Evolutionary conservation across 805 yeast genomes (phyloP), one percentile per base, ranked within the genome.

Genomic region (Wickerhamiella kazuoi): DNA sequence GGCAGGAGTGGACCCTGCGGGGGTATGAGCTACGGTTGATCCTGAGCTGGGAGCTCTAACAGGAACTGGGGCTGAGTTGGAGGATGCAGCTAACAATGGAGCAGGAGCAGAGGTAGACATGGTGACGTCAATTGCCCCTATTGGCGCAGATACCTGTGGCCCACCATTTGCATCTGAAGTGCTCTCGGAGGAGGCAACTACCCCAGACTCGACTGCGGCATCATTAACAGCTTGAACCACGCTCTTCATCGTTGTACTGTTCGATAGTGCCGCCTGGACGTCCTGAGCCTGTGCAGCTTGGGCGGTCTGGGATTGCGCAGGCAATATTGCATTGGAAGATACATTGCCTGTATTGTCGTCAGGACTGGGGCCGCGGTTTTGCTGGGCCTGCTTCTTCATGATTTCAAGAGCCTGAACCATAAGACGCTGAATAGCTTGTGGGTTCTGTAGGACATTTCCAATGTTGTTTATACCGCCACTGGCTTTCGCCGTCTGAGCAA

Each of bases 401-500:
- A 41, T 26, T 30, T 44, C 47, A 6, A 44, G 44, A 15, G 47
- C 41, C 33, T 44, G 47, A 33, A 44, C 43, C 31, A 44, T 23
- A 15, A 44, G 31, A 6, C 18, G 20, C 33, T 42, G 40, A 11
- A 39, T 39, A 15, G 37, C 40, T 32, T 35, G 38, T 24, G 43
- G 45, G 33, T 41, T 40, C 21, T 46, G 45, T 16, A 50, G 40
- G 15, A 49, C 42, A 17, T 40, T 23, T 8, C 44, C 47, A 6
- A 50, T 39, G 31, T 37, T 46, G 32, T 47, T 46, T 15, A 51
- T 37, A 3, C 60, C 60, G 15, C 55, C 56, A n/a, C 51, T 50
- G 49, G 75, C 76, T 50, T 84, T 81, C 0, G 94, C 94, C 6
- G 86, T 86, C 48, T 76, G 86, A 9, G 93, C 87, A 45, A 86